Evolutionary conservation across 192 early-diverging fungal genomes (phyloP).

Genomic region (Helicostylum pulchrum): DNA sequence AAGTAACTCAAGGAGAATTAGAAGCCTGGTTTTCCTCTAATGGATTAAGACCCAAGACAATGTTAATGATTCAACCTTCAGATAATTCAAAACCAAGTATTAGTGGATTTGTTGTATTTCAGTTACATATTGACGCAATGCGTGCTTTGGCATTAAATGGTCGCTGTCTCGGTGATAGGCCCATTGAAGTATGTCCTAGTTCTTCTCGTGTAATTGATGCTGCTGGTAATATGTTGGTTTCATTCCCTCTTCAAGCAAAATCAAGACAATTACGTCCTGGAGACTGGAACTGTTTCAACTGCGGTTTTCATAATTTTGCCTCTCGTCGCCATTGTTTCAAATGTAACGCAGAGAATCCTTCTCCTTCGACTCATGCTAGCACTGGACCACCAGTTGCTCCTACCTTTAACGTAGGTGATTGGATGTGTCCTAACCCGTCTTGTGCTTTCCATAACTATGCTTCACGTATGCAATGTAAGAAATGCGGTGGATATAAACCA

Average conservation of each 20-base stretch:
- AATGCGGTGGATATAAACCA: constrained; percentile 46
- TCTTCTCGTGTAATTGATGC: constrained; percentile 58
- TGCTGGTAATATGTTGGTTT: constrained; percentile 47
- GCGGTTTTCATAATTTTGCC: constrained; percentile 73
- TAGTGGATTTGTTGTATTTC: constrained; percentile 61
- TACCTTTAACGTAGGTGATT: constrained; percentile 54
- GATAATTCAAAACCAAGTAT: constrained; percentile 61
- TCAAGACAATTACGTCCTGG: constrained; percentile 50
- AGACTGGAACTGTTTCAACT: constrained; percentile 73
- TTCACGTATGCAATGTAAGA: constrained; percentile 54
- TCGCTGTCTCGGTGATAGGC: constrained; percentile 51
- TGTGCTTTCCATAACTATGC: constrained; percentile 67
- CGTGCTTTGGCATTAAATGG: constrained; percentile 60
- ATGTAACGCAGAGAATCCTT: constrained; percentile 57
- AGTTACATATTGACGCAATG: constrained; percentile 64
- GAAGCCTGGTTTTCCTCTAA: constrained; percentile 57
- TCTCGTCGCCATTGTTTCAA: constrained; percentile 61
- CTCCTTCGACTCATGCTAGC: constrained; percentile 17
- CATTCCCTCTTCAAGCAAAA: constrained; percentile 52
- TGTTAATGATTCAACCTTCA: constrained; percentile 60
- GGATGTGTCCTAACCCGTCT: constrained; percentile 56
- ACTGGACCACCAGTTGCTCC: constrained; percentile 21
- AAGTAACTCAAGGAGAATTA: constrained; percentile 57
- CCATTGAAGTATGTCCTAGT: constrained; percentile 63
- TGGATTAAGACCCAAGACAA: constrained; percentile 48